Evolutionary conservation across 768 basidiomycete genomes (phyloP), one percentile per base, ranked within the genome.

Genomic region (Suillus clintonianus): DNA sequence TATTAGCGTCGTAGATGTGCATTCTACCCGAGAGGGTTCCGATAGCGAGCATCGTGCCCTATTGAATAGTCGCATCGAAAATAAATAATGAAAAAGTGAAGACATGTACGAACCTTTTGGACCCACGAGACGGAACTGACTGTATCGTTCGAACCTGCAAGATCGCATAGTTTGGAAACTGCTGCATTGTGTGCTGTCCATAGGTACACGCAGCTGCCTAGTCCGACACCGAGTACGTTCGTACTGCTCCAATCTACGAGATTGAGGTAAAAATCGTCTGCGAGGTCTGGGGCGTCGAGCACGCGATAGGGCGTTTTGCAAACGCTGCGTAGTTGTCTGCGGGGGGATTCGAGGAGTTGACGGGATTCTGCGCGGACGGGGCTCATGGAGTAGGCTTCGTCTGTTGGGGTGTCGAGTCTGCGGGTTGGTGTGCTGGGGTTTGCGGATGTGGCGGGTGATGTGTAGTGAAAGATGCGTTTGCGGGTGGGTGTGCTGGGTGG

Each of bases 191-290:
- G 90, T 8, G 97, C 97, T 9, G 91, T 92, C 97, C 97, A 99
- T 1, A 98, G 87, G 73, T 99, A 99, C 14, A 99, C 97, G 65
- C 94, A 95, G 0, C 89, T 82, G 3, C 90, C 93, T 8, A 99
- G 83, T 3, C 96, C 30, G n/a, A 53, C 97, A 4, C 92, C 96
- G 0, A 99, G 87, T 0, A 98, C 89, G 72, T 99, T 99, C 5
- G 93, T 96, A 60, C 89, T 91, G 3, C 92, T 94, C 97, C 97
- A 99, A 66, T 98, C 96, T 27, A 99, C 95, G 13, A 99, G 84
- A 72, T 99, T 99, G 66, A 99, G 89, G 72, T 99, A 99, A 76
- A 98, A 99, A 75, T 99, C 97, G 73, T 99, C 97, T 34, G 95
- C 94, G 14, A 99, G 86, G 61, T 99, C 96, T 0, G 97, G 97